These are phyloP conservation scores for Spathaspora gorwiae DNA, from an alignment of 805 yeast species.

Conservation along the genomic window DNA sequence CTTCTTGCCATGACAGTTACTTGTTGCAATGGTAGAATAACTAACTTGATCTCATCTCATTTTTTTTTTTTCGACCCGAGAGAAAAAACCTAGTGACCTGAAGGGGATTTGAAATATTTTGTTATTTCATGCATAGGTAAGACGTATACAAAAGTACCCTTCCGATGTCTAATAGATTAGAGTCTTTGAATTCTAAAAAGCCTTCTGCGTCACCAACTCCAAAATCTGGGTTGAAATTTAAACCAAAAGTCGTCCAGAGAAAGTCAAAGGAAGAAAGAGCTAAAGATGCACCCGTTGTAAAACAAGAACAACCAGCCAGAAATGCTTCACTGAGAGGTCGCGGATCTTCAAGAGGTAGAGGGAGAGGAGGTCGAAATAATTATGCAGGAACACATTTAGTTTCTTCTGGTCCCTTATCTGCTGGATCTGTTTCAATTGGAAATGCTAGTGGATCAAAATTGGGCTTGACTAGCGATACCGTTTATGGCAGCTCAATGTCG, in stretches of 20 bases:
- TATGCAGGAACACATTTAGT: slow-evolving; percentile 58
- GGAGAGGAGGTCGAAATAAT: slow-evolving; percentile 32
- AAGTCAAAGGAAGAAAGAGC: slow-evolving; percentile 81
- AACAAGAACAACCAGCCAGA: slow-evolving; percentile 25
- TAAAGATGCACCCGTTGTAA: slow-evolving; percentile 58
- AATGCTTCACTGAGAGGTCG: slow-evolving; percentile 22
- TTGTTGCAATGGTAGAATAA: background rate
- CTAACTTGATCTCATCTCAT: slow-evolving; percentile 9
- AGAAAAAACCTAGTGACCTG: background rate
- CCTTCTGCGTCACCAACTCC: slow-evolving; percentile 15
- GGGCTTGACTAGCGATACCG: slow-evolving; percentile 25
- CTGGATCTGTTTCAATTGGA: slow-evolving; percentile 53
- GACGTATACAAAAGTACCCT: no score
- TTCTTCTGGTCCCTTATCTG: slow-evolving; percentile 68
- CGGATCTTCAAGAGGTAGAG: slow-evolving; percentile 29
- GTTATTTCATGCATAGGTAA: no score
- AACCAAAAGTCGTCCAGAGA: slow-evolving; percentile 84
- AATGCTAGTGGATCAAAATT: slow-evolving; percentile 20
- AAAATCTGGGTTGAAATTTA: slow-evolving; percentile 64
- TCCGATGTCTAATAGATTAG: slow-evolving; percentile 38
- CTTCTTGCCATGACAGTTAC: slow-evolving; percentile 17
- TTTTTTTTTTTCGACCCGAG: slow-evolving; percentile 5
- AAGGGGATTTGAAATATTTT: background rate
- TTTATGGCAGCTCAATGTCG: slow-evolving; percentile 24
- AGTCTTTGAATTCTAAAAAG: slow-evolving; percentile 35